Conservation (phyloP, 129 eudicot genomes). For the Helianthus tuberosus region DNA sequence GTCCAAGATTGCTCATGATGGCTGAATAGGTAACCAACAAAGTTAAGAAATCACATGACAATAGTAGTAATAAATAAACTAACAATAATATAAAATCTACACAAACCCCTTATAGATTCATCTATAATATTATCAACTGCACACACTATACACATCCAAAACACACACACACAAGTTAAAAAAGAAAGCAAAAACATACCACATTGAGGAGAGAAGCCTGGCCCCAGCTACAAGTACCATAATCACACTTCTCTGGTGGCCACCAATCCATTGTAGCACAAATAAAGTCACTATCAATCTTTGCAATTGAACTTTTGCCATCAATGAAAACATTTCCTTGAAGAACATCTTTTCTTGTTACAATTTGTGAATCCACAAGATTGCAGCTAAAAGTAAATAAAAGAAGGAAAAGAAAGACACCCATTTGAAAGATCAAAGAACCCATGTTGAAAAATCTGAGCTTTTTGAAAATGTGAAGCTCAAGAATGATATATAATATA, state of each 20-base stretch:
- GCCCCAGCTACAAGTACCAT: slow-evolving; percentile 92
- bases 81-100: not conserved
- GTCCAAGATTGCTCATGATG: not conserved
- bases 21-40: not conserved
- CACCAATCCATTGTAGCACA: slow-evolving; percentile 99
- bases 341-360: slow-evolving; percentile 16
- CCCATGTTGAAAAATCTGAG: too few relatives aligned
- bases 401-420: too few relatives aligned
- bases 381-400: slow-evolving; percentile 37
- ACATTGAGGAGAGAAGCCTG: slow-evolving; percentile 84
- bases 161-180: slow-evolving; percentile 38
- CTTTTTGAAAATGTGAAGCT: too few relatives aligned
- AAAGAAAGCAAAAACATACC: slow-evolving; percentile 44
- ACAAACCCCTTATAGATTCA: slow-evolving; percentile 19
- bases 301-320: slow-evolving; percentile 57
- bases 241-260: slow-evolving; percentile 99
- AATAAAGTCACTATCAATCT: slow-evolving; percentile 62
- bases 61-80: not conserved
- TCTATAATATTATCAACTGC: slow-evolving; percentile 17
- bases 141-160: slow-evolving; percentile 18
- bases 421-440: too few relatives aligned
- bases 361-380: slow-evolving; percentile 43
- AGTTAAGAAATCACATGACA: not conserved
- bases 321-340: slow-evolving; percentile 53
- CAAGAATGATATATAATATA: too few relatives aligned